Conservation (phyloP, 495 filamentous ascomycete genomes). For the Chaetomidium leptoderma region DNA sequence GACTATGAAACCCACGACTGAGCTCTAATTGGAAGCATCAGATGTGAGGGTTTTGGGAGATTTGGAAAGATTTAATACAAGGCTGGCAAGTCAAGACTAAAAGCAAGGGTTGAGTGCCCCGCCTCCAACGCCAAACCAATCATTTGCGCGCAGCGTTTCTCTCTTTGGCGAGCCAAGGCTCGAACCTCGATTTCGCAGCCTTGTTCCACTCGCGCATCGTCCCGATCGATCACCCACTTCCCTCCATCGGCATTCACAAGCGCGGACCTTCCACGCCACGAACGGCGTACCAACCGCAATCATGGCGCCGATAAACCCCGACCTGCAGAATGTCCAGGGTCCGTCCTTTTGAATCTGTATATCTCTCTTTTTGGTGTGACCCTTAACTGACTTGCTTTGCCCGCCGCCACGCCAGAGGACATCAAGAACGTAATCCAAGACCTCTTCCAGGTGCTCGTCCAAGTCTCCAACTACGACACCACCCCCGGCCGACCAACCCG, state of each 20-base stretch:
- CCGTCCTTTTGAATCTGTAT: no score
- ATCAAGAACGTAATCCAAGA: slow-evolving; percentile 76
- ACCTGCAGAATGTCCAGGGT: slow-evolving; percentile 47
- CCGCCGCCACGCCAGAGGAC: slow-evolving; percentile 42
- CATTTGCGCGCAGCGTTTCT: no score
- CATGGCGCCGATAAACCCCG: slow-evolving; percentile 48
- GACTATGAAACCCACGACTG: no score
- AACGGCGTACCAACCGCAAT: slow-evolving; percentile 9
- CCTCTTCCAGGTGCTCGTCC: slow-evolving; percentile 74
- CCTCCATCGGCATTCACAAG: not conserved
- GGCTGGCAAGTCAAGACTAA: not conserved
- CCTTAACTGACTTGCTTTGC: slow-evolving; percentile 18
- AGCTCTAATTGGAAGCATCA: no score
- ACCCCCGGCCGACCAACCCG: slow-evolving; percentile 53
- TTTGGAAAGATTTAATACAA: no score
- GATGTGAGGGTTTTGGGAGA: not conserved
- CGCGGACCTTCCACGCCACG: not conserved
- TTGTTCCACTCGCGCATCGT: not conserved
- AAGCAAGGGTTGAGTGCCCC: not conserved
- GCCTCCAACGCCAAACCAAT: no score
- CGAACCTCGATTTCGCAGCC: not conserved
- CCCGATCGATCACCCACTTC: not conserved
- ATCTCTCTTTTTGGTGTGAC: not conserved
- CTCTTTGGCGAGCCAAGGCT: not conserved
- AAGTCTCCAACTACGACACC: slow-evolving; percentile 67